phyloP scores from a whole-genome alignment of 352 stramenopile genomes.

The Phytophthora pisi region DNA sequence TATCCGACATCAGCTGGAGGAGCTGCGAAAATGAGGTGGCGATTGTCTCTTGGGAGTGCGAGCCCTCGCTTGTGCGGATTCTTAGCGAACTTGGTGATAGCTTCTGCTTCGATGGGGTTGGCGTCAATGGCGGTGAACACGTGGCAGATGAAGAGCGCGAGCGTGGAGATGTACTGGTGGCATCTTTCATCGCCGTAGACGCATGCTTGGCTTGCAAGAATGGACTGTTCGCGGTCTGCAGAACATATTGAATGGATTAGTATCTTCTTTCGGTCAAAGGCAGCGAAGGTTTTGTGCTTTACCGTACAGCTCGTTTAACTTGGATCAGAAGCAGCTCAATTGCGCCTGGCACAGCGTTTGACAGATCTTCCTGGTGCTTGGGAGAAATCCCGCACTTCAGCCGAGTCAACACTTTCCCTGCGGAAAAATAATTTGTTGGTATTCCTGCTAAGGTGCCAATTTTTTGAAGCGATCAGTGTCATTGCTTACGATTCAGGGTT shows the following conservation, averaged over 20 bases:
- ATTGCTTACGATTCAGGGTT: slow-evolving; percentile 49
- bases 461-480: too few species aligned
- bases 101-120: slow-evolving; percentile 20
- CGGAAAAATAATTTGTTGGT: not conserved
- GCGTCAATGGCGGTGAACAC: slow-evolving; percentile 10
- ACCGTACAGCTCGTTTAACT: slow-evolving; percentile 49
- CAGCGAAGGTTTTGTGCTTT: not conserved
- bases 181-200: not conserved
- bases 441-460: too few species aligned
- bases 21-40: slow-evolving; percentile 43
- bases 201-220: slow-evolving; percentile 21
- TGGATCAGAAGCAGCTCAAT: slow-evolving; percentile 50
- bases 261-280: too few species aligned
- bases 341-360: slow-evolving; percentile 42
- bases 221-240: slow-evolving; percentile 24
- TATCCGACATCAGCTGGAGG: slow-evolving; percentile 37
- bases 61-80: not conserved
- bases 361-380: slow-evolving; percentile 54
- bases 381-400: slow-evolving; percentile 52
- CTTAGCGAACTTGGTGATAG: not conserved
- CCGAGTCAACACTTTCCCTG: slow-evolving; percentile 54
- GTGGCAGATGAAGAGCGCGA: slow-evolving; percentile 14
- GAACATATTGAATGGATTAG: not conserved
- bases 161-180: not conserved
- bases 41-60: slow-evolving; percentile 21